A percentile compares a stretch with the other conserved stretches of the same genome.
Conservation (phyloP, 345 rosid genomes). For the Syzygium oleosum region DNA sequence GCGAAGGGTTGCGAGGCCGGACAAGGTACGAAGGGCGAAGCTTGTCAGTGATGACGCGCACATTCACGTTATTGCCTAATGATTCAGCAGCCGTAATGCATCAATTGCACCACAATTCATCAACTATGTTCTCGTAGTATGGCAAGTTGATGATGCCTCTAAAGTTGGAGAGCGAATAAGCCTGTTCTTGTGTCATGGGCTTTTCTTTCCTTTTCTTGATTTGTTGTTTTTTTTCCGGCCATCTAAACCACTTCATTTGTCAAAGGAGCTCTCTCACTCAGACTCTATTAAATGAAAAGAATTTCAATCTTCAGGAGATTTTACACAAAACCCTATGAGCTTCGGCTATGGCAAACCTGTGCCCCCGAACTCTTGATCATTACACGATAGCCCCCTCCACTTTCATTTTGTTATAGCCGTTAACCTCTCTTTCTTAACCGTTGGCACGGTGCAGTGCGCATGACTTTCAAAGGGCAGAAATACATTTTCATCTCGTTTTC, state of each 20-base stretch:
- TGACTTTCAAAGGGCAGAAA: no score
- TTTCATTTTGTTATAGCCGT: not conserved
- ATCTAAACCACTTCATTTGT: not conserved
- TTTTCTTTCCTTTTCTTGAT: not conserved
- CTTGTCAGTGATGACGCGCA: not conserved
- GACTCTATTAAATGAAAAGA: not conserved
- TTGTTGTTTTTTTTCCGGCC: no score
- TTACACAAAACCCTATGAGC: not conserved
- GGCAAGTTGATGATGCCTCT: not conserved
- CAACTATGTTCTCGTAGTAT: not conserved
- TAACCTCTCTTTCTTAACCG: not conserved
- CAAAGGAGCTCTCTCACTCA: not conserved
- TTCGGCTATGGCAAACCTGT: no score
- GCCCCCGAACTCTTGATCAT: not conserved
- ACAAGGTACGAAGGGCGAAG: not conserved
- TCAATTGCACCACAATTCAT: not conserved
- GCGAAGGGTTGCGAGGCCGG: not conserved
- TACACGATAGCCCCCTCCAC: not conserved
- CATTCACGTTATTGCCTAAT: not conserved
- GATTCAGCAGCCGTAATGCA: not conserved
- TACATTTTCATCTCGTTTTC: no score
- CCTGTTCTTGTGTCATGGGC: accelerated
- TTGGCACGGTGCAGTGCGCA: not conserved
- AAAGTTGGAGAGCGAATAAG: not conserved
- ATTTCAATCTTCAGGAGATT: not conserved